These are phyloP conservation scores for Cyphellophora europaea DNA, from an alignment of 2,329 filamentous ascomycete genomes.

Conservation along the genomic window DNA sequence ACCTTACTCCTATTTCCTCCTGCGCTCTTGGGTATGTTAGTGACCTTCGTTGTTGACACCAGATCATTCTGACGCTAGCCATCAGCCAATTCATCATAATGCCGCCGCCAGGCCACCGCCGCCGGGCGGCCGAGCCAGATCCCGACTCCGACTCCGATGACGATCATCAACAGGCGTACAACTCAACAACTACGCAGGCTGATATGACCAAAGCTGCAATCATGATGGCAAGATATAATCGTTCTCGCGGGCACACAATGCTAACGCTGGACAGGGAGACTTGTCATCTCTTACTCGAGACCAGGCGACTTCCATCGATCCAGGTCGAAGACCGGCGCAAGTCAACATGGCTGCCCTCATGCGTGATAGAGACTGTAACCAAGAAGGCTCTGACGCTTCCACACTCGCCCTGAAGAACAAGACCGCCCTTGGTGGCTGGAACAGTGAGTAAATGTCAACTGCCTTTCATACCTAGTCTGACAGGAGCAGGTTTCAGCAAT, in stretches of 20 bases:
- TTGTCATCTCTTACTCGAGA: slow-evolving; percentile 31
- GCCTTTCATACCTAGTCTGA: too few relatives aligned
- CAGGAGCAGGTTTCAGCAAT: too few relatives aligned
- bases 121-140: neutral
- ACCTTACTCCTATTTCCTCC: too few relatives aligned
- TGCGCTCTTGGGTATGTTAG: too few relatives aligned
- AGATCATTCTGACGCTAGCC: too few relatives aligned
- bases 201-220: too few relatives aligned
- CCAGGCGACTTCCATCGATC: slow-evolving; percentile 25
- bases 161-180: neutral
- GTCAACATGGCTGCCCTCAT: slow-evolving; percentile 21
- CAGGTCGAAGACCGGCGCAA: slow-evolving; percentile 7
- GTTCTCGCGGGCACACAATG: too few relatives aligned
- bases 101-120: too few relatives aligned
- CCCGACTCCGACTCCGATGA: neutral
- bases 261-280: slow-evolving; percentile 26
- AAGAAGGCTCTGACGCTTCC: slow-evolving; percentile 21
- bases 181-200: too few relatives aligned
- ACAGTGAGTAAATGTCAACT: slow-evolving; percentile 21
- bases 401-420: slow-evolving; percentile 21
- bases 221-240: too few relatives aligned
- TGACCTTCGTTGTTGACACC: too few relatives aligned
- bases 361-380: slow-evolving; percentile 21
- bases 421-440: slow-evolving; percentile 22
- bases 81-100: too few relatives aligned